Evolutionary conservation across 805 yeast genomes (phyloP), one percentile per base, ranked within the genome.

Genomic region (Yamadazyma kitorensis): DNA sequence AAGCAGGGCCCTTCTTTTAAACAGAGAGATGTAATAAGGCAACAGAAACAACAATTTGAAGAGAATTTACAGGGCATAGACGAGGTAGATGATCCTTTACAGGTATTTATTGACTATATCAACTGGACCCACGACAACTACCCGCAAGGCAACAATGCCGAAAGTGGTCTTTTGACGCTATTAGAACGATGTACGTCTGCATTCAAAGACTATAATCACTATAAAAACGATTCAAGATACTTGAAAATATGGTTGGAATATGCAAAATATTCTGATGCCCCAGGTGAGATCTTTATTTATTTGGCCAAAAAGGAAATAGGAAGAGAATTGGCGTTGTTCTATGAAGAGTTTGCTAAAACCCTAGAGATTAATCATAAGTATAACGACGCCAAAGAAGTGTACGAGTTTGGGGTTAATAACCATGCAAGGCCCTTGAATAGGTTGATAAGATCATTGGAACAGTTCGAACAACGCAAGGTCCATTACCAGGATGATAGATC

Each of bases 201-300:
- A 40, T 85, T 86, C 51, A 68, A 79, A 47, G 85, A 82, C 45
- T 73, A 71, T 20, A 59, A 59, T 0, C 78, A 76, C 41, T 91
- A 88, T 54, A 80, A 78, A 39, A 82, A 89, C 53, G 97, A 91
- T 53, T 78, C 91, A 1, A 61, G 97, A 30, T 88, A 84, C 51
- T 57, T 91, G 31, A 73, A 70, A 41, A 70, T 88, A 2, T 91
- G 98, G 97, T 57, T 89, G 24, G 79, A 78, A 45, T 88, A 86
- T 54, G 76, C 84, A 6, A 73, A 70, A 16, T 79, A 72, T 49
- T 72, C 83, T 2, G 86, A 81, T 40, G 72, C 81, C 11, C 88
- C 89, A 0, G 63, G 76, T 26, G 89, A 82, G 34, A 67, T 85
- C 2, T 88, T 82, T 54, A 67, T 75, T 5, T 87, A 81, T 50